A percentile compares a stretch with the other conserved stretches of the same genome.
Evolutionary conservation across 208 protist species (phyloP).

Genomic region (Acanthamoeba sp.): DNA sequence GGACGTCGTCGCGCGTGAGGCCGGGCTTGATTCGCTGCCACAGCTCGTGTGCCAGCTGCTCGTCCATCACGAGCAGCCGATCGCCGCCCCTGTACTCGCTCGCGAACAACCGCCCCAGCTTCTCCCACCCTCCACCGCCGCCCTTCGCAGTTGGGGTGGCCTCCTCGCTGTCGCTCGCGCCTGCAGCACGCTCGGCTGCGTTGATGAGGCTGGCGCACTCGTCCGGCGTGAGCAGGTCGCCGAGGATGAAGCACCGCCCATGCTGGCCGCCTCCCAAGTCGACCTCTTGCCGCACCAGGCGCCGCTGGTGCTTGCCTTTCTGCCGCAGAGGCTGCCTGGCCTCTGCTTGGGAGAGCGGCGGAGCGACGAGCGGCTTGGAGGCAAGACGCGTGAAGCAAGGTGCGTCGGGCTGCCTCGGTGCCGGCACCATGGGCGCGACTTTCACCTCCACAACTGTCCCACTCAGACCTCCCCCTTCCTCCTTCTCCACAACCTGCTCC

Average conservation of each 20-base stretch:
- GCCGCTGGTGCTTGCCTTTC: background rate
- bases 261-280: background rate
- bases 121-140: background rate
- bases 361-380: background rate
- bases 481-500: too few species aligned
- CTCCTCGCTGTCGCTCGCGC: too few species aligned
- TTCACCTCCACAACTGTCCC: background rate
- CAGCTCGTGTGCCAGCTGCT: conserved; percentile 2
- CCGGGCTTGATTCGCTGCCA: background rate
- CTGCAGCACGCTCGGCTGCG: background rate
- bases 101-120: background rate
- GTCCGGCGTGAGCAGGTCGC: background rate
- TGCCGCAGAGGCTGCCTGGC: too few species aligned
- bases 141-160: background rate
- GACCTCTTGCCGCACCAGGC: background rate
- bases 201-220: background rate
- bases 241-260: background rate
- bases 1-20: conserved; percentile 11
- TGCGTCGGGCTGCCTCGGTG: background rate
- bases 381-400: background rate
- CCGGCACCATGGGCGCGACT: background rate
- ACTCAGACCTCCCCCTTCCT: too few species aligned
- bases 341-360: background rate
- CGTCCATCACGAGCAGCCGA: background rate
- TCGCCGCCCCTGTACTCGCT: background rate